phyloP scores from a whole-genome alignment of 2,329 filamentous ascomycete genomes.

The Tolypocladium endophyticum region DNA sequence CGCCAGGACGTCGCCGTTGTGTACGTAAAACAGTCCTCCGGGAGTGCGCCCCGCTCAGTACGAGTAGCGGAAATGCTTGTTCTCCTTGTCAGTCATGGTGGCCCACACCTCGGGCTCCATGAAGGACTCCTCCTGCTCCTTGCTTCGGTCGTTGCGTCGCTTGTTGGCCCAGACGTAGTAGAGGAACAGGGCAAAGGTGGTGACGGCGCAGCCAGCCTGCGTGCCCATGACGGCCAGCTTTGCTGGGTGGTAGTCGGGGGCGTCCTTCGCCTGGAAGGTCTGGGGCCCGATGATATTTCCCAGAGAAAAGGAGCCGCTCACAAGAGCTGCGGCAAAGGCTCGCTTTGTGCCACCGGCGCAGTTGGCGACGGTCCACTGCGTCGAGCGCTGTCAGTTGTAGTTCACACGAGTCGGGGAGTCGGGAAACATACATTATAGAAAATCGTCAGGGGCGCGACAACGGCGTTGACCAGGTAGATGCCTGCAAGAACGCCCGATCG shows the following conservation, averaged over 20 bases:
- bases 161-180: constrained; percentile 42
- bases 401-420: neutral
- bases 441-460: constrained; percentile 32
- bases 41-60: constrained; percentile 16
- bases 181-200: constrained; percentile 31
- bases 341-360: constrained; percentile 42
- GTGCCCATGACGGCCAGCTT: constrained; percentile 45
- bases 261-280: constrained; percentile 41
- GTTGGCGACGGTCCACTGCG: constrained; percentile 37
- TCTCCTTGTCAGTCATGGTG: constrained; percentile 45
- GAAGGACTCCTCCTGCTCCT: constrained; percentile 27
- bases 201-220: constrained; percentile 29
- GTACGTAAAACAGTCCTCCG: neutral
- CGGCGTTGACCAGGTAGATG: constrained; percentile 40
- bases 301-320: constrained; percentile 39
- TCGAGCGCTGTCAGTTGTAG: neutral
- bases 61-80: constrained; percentile 44
- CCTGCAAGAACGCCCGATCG: constrained; percentile 34
- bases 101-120: constrained; percentile 32
- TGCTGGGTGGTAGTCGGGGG: constrained; percentile 40
- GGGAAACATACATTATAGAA: constrained; percentile 29
- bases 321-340: constrained; percentile 35
- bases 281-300: constrained; percentile 48
- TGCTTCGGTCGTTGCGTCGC: constrained; percentile 17
- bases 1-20: neutral